Evolutionary conservation across 2,329 filamentous ascomycete species (phyloP).

Genomic region (Clonostachys chloroleuca): DNA sequence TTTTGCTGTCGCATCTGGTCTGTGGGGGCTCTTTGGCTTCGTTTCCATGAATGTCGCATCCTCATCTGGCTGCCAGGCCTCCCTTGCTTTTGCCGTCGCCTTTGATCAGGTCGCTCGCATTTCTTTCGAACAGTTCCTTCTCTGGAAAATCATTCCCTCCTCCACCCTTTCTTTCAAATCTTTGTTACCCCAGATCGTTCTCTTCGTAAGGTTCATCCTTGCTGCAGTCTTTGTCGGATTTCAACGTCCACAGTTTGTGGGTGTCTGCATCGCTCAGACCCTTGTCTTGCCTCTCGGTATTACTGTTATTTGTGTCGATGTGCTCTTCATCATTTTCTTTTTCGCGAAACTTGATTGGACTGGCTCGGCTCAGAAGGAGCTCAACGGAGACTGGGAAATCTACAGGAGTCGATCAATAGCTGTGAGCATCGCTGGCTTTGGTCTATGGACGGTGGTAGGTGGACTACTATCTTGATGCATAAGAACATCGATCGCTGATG

Average conservation of each 20-base stretch:
- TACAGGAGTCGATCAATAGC: no score
- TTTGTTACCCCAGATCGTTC: conserved; percentile 37
- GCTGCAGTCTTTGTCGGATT: conserved; percentile 52
- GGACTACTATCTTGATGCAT: no score
- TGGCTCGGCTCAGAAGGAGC: conserved; percentile 16
- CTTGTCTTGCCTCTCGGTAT: conserved; percentile 39
- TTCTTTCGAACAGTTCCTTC: conserved; percentile 47
- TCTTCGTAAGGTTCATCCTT: conserved; percentile 44
- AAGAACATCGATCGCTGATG: background rate
- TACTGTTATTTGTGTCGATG: conserved; percentile 37
- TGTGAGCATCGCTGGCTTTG: conserved; percentile 31
- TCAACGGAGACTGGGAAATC: no score
- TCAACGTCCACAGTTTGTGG: conserved; percentile 43
- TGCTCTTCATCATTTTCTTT: conserved; percentile 34
- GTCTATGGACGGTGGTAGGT: conserved; percentile 51
- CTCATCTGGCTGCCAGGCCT: conserved; percentile 41
- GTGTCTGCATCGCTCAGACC: conserved; percentile 45
- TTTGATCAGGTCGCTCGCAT: conserved; percentile 55
- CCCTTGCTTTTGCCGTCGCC: conserved; percentile 43
- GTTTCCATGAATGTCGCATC: conserved; percentile 41
- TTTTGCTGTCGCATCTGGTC: conserved; percentile 44
- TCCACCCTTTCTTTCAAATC: conserved; percentile 26
- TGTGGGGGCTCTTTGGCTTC: conserved; percentile 52
- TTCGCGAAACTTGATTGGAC: conserved; percentile 24
- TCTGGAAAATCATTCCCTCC: conserved; percentile 42